A percentile compares a stretch with the other conserved stretches of the same genome.
These are phyloP conservation scores for Penicillium sp. DNA, from an alignment of 2,329 filamentous ascomycete species.

Conservation along the genomic window DNA sequence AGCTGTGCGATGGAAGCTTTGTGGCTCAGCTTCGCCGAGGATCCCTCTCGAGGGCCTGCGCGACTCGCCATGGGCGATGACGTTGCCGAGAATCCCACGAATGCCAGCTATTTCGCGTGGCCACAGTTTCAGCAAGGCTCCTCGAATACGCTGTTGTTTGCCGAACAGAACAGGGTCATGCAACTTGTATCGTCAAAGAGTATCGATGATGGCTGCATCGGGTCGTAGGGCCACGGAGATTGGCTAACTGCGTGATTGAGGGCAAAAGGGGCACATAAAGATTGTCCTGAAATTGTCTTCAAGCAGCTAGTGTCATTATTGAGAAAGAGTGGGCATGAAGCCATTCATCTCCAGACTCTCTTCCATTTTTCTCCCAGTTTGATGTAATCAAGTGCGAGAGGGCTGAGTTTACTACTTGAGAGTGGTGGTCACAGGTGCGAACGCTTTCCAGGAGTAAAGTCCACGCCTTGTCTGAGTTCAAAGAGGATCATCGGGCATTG, in stretches of 20 bases:
- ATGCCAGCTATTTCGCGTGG: constrained; percentile 12
- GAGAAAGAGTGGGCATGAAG: too few relatives aligned
- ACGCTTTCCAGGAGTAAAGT: neutral
- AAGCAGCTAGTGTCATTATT: neutral
- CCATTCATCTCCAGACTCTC: too few relatives aligned
- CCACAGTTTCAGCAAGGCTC: constrained; percentile 10
- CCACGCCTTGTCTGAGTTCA: too few relatives aligned
- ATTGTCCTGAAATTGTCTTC: neutral
- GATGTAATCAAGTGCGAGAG: neutral
- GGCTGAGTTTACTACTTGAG: neutral
- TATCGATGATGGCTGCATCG: constrained; percentile 3
- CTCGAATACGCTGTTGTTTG: constrained; percentile 10
- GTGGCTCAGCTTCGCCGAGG: constrained; percentile 12
- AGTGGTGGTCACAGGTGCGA: neutral
- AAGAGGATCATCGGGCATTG: too few relatives aligned
- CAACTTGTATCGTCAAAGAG: constrained; percentile 9
- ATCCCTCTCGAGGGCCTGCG: constrained; percentile 6
- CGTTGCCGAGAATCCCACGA: constrained; percentile 7
- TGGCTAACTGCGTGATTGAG: neutral
- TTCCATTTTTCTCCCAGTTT: neutral
- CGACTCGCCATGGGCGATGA: constrained; percentile 7
- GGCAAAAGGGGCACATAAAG: neutral
- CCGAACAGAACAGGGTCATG: constrained; percentile 9
- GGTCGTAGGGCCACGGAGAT: neutral
- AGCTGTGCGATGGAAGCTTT: constrained; percentile 15